These are phyloP conservation scores for Mucuna pruriens DNA, from an alignment of 306 rosid genomes.

Conservation along the genomic window DNA sequence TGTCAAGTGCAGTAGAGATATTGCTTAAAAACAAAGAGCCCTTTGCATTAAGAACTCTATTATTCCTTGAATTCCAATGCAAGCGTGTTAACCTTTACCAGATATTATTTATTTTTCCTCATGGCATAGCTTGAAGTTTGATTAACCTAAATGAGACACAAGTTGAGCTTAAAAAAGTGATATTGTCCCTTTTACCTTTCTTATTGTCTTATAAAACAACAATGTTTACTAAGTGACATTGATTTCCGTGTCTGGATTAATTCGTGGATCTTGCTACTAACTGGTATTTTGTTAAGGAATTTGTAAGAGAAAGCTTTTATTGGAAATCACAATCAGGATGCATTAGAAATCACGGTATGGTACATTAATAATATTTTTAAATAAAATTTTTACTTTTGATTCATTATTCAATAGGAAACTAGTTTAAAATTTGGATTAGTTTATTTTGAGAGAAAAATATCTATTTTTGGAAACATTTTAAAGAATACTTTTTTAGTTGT, in stretches of 20 bases:
- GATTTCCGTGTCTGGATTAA: neutral
- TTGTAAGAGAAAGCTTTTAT: neutral
- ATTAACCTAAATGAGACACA: slow-evolving; percentile 35
- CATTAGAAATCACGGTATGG: neutral
- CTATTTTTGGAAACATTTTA: neutral
- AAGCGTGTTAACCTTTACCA: slow-evolving; percentile 49
- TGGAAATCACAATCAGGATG: neutral
- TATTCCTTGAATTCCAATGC: slow-evolving; percentile 74
- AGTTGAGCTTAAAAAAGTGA: slow-evolving; percentile 15
- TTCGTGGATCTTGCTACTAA: neutral
- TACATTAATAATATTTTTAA: neutral
- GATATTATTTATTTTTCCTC: slow-evolving; percentile 4
- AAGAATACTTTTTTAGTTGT: no score
- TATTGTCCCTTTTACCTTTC: neutral
- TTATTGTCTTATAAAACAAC: neutral
- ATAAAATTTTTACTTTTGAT: neutral
- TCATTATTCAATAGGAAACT: neutral
- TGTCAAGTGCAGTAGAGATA: slow-evolving; percentile 39
- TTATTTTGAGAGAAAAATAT: neutral
- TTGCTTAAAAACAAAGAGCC: slow-evolving; percentile 61
- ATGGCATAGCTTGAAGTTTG: slow-evolving; percentile 51
- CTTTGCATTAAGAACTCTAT: slow-evolving; percentile 24
- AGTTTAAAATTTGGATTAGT: neutral
- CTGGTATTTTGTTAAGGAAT: neutral
- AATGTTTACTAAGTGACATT: neutral